Base-by-base conservation (phyloP, 1,284 basidiomycete genomes). In the Coriolopsis trogii region DNA sequence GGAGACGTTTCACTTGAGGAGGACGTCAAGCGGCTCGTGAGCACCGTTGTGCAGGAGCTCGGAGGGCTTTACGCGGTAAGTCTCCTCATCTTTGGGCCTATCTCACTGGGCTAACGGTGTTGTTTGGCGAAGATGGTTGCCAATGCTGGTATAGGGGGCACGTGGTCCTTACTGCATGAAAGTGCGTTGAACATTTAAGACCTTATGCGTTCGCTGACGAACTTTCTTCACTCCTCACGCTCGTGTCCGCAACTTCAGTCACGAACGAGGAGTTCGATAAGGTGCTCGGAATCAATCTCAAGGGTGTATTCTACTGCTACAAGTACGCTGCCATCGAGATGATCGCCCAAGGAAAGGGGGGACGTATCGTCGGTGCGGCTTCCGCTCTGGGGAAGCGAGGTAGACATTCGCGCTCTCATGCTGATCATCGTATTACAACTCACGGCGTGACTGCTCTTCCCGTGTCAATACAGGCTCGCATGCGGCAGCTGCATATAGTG, bases 261-360 rank as follows among this genome's bases (percentile, higher is more conserved):
- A 47, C 55, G n/a, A n/a, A n/a, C n/a, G 65, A 66, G 26, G 56
- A 64, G 3, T 55, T 64, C 36, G 67, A 71, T 47, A 56, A 53
- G 18, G 41, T 70, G 1, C 55, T 66, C 39, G 47, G 55, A 20
- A 56, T 72, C 30, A 73, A 73, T 56, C 51, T 67, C 20, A 64
- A 63, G 30, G 70, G 71, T 12, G 63, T 67, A 6, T 66, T 72
- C 47, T 56, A 68, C 18, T 67, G 63, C 55, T 73, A 70, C 62
- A 71, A 72, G 58, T 64, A 68, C 26, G 71, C 70, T 0, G 69
- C 68, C 4, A 54, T 56, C 28, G 67, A 69, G 46, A 66, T 72
- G 65, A 49, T 68, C 43, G 60, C 66, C 53, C 71, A 73, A 55
- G 70, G 70, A 6, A 58, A 58, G 6, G 71, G 71, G 0, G 71